These are phyloP conservation scores for Pistacia vera DNA, from an alignment of 345 rosid species.

Conservation along the genomic window DNA sequence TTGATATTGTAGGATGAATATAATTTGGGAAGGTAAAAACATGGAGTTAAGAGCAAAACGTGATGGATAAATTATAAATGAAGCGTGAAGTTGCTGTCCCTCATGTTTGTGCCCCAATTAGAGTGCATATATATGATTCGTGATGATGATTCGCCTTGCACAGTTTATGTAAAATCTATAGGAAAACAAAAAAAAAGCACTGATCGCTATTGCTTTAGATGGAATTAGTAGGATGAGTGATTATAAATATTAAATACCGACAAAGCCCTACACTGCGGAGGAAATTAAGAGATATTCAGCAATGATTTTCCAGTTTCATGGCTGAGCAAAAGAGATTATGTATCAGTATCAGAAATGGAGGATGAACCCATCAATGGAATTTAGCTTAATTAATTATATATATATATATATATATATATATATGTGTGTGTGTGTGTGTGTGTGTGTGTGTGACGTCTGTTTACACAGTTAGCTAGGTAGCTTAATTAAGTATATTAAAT, in stretches of 20 bases:
- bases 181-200: background rate
- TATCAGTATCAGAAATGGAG: too few relatives aligned
- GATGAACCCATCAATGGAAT: background rate
- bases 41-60: background rate
- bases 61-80: background rate
- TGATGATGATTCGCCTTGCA: constrained; percentile 14
- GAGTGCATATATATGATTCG: constrained; percentile 11
- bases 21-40: background rate
- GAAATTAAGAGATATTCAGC: constrained; percentile 1
- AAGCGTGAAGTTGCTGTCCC: constrained; percentile 16
- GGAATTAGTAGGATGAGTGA: constrained; percentile 32
- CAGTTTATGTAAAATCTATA: constrained; percentile 18
- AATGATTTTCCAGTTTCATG: constrained; percentile 3
- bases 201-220: background rate
- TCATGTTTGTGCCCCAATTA: constrained; percentile 15
- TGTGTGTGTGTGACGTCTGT: background rate
- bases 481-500: background rate
- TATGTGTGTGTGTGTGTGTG: too few relatives aligned
- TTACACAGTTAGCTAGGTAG: background rate
- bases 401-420: too few relatives aligned
- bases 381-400: too few relatives aligned
- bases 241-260: constrained; percentile 19
- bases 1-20: too few relatives aligned
- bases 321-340: background rate
- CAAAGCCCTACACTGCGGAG: background rate